These are phyloP conservation scores for Colletotrichum phormii DNA, from an alignment of 2,329 filamentous ascomycete genomes.

Conservation along the genomic window DNA sequence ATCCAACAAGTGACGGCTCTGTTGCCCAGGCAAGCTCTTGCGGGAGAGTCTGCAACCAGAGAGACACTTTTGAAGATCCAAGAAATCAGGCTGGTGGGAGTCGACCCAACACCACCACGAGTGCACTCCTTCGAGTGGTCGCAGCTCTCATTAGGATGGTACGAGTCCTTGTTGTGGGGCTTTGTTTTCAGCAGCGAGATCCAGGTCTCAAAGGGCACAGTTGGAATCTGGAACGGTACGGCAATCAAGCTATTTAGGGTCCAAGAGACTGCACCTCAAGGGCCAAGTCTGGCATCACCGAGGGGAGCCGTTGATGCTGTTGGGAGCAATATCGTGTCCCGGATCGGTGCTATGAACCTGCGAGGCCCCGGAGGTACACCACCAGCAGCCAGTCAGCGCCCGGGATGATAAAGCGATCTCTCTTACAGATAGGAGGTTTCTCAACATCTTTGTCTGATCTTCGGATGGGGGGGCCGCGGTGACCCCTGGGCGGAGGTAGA, in stretches of 20 bases:
- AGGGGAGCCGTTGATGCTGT: conserved; percentile 94
- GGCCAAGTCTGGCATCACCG: conserved; percentile 85
- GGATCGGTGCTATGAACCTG: conserved; percentile 85
- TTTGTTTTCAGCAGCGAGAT: conserved; percentile 93
- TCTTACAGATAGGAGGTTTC: too few species aligned
- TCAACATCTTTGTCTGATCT: not conserved
- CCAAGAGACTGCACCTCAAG: conserved; percentile 83
- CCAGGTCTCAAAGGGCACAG: conserved; percentile 85
- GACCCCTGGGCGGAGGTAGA: not conserved
- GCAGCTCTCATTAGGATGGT: conserved; percentile 90
- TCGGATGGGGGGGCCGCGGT: not conserved
- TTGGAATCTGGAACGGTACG: conserved; percentile 95
- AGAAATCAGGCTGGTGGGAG: conserved; percentile 72
- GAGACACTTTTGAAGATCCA: conserved; percentile 67
- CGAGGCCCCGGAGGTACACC: conserved; percentile 50
- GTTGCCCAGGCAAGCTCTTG: conserved; percentile 63
- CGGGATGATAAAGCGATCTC: not conserved
- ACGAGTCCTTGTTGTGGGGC: conserved; percentile 93
- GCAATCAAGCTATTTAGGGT: conserved; percentile 89
- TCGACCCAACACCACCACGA: conserved; percentile 80
- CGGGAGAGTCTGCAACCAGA: conserved; percentile 54
- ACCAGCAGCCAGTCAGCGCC: conserved; percentile 16
- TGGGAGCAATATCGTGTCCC: conserved; percentile 87
- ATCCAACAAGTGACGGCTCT: conserved; percentile 74
- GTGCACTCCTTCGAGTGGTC: conserved; percentile 97